Percentiles rank a stretch among this genome's conserved stretches.
These are phyloP conservation scores for Ustilago shanxiensis DNA, from an alignment of 1,284 basidiomycete genomes.

Conservation along the genomic window DNA sequence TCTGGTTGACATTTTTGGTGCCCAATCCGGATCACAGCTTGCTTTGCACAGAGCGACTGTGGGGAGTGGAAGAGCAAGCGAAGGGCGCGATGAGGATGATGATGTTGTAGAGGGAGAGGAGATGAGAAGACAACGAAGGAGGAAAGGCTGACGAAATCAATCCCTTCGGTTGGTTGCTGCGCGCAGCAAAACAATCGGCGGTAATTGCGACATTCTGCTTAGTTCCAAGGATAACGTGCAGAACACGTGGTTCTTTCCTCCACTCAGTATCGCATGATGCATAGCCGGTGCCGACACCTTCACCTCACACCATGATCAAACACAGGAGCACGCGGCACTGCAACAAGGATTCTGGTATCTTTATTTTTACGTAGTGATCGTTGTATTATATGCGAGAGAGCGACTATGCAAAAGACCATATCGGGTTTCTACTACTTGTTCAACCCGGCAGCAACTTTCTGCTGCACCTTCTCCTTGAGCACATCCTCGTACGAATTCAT, in stretches of 20 bases:
- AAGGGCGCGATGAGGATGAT: background rate
- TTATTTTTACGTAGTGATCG: background rate
- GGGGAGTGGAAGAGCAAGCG: background rate
- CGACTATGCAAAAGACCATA: background rate
- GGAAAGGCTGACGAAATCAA: slow-evolving; percentile 18
- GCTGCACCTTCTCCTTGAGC: slow-evolving; percentile 76
- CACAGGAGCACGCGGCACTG: background rate
- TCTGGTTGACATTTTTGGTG: slow-evolving; percentile 1
- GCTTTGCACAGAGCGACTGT: no score
- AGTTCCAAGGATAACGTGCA: background rate
- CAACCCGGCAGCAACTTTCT: slow-evolving; percentile 40
- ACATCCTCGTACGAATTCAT: slow-evolving; percentile 87
- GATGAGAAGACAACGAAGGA: background rate
- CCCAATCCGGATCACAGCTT: background rate
- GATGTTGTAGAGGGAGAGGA: background rate
- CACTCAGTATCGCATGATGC: background rate
- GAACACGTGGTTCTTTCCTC: background rate
- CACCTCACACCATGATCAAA: background rate
- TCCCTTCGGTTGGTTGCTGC: background rate
- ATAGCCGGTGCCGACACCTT: background rate
- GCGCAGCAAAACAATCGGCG: background rate
- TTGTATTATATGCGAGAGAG: background rate
- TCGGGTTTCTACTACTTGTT: slow-evolving; percentile 30
- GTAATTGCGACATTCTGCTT: slow-evolving; percentile 9
- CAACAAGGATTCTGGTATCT: background rate